Percentiles rank a stretch among this genome's conserved stretches.
Evolutionary conservation across 2,329 filamentous ascomycete species (phyloP).

Genomic region (Fusarium sp.): DNA sequence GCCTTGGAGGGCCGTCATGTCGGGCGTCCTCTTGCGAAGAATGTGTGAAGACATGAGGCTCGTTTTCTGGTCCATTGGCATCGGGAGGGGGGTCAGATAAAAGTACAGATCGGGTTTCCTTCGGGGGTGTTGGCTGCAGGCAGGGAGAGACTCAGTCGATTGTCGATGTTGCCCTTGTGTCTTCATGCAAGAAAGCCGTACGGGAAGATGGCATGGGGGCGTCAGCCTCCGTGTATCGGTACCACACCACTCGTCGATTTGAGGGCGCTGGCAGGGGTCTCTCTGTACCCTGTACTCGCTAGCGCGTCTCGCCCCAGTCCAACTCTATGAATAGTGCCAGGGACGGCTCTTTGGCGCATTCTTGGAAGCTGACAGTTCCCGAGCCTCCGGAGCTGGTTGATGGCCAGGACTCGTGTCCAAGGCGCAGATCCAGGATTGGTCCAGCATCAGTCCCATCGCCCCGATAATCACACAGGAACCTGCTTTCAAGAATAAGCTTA

Average conservation of each 20-base stretch:
- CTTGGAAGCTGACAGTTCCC: conserved; percentile 10
- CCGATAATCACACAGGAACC: not conserved
- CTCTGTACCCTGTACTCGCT: conserved; percentile 25
- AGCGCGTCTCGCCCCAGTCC: conserved; percentile 2
- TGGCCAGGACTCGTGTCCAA: not conserved
- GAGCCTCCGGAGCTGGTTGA: conserved; percentile 1
- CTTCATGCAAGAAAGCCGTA: conserved; percentile 27
- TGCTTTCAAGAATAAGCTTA: not conserved
- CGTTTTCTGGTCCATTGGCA: conserved; percentile 12
- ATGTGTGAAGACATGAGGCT: conserved; percentile 27
- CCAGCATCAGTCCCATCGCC: not conserved
- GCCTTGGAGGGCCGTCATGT: conserved; percentile 33
- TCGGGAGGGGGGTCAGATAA: conserved; percentile 19
- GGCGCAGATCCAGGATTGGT: conserved; percentile 1
- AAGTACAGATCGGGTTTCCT: conserved; percentile 28
- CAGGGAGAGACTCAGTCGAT: conserved; percentile 26
- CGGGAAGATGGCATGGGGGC: not conserved
- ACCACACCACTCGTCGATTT: conserved; percentile 12
- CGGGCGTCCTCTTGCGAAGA: conserved; percentile 38
- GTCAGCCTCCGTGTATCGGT: conserved; percentile 13
- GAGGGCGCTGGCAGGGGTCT: not conserved
- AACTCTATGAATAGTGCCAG: conserved; percentile 8
- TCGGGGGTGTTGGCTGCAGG: conserved; percentile 22
- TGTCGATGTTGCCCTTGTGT: conserved; percentile 34
- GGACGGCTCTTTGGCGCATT: conserved; percentile 1